phyloP scores from a whole-genome alignment of 176 grass and related monocot species.

The Aegilops bicornis region DNA sequence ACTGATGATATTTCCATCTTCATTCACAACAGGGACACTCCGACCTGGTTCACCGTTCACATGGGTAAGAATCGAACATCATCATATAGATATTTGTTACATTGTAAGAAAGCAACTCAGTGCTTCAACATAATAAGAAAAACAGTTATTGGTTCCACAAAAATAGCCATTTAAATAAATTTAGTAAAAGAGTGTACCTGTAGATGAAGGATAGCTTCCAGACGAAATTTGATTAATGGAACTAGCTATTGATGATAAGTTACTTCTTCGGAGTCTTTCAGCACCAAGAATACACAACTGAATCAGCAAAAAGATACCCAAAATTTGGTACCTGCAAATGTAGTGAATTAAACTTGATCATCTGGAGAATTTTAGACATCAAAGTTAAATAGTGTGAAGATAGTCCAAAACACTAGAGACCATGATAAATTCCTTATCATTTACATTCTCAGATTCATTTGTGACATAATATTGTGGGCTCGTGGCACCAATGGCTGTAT shows the following conservation, averaged over 20 bases:
- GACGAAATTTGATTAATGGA: conserved; percentile 75
- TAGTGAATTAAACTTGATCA: conserved; percentile 6
- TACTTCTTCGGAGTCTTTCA: conserved; percentile 85
- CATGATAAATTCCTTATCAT: background rate
- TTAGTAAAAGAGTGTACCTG: conserved; percentile 41
- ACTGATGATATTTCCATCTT: conserved; percentile 80
- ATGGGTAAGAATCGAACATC: background rate
- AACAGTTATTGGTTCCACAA: background rate
- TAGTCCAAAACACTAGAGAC: background rate
- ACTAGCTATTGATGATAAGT: conserved; percentile 88
- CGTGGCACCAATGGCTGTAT: background rate
- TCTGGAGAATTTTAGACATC: conserved; percentile 1
- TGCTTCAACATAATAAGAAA: conserved; percentile 21
- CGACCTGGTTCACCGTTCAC: conserved; percentile 39
- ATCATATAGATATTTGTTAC: conserved; percentile 4
- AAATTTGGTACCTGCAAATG: conserved; percentile 86
- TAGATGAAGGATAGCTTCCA: conserved; percentile 49
- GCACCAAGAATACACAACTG: conserved; percentile 94
- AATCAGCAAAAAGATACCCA: conserved; percentile 92
- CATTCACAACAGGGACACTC: conserved; percentile 74
- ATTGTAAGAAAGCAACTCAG: conserved; percentile 15
- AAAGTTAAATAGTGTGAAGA: background rate
- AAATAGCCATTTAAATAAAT: conserved; percentile 1
- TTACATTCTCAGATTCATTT: background rate
- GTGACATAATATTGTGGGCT: background rate